Conservation (phyloP, 2,329 filamentous ascomycete species). For the Phoma sp. region DNA sequence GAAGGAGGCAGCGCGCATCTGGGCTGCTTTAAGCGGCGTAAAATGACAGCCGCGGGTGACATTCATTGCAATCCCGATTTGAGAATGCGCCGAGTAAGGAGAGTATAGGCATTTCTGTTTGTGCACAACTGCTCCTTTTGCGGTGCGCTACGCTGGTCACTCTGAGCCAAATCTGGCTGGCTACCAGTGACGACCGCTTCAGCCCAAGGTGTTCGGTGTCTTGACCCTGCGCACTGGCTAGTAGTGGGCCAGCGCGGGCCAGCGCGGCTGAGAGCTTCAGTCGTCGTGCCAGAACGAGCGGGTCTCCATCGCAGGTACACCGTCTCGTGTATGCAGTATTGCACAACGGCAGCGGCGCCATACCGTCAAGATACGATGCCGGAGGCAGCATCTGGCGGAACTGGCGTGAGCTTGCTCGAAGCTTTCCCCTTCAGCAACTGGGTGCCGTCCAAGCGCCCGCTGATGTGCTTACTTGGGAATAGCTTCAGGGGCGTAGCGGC, state of each 20-base stretch:
- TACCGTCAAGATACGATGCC: slow-evolving; percentile 6
- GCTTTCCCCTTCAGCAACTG: slow-evolving; percentile 13
- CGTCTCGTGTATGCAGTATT: not conserved
- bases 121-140: not conserved
- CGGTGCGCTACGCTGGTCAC: not conserved
- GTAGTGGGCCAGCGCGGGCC: not conserved
- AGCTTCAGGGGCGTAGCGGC: slow-evolving; percentile 35
- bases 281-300: slow-evolving; percentile 5
- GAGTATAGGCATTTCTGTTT: not conserved
- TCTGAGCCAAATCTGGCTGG: not conserved
- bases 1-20: slow-evolving; percentile 5
- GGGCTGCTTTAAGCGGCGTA: slow-evolving; percentile 1
- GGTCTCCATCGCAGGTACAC: slow-evolving; percentile 2
- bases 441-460: slow-evolving; percentile 15
- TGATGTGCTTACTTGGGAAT: slow-evolving; percentile 19
- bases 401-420: slow-evolving; percentile 17
- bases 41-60: not conserved
- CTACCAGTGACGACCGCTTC: not conserved
- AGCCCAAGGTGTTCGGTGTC: not conserved
- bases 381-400: slow-evolving; percentile 8
- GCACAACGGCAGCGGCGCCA: slow-evolving; percentile 8
- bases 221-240: slow-evolving; percentile 9
- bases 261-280: slow-evolving; percentile 2
- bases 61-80: not conserved
- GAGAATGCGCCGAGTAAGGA: not conserved